phyloP scores from a whole-genome alignment of 1,139 yeast genomes.

The Candida pseudoviswanathii region DNA sequence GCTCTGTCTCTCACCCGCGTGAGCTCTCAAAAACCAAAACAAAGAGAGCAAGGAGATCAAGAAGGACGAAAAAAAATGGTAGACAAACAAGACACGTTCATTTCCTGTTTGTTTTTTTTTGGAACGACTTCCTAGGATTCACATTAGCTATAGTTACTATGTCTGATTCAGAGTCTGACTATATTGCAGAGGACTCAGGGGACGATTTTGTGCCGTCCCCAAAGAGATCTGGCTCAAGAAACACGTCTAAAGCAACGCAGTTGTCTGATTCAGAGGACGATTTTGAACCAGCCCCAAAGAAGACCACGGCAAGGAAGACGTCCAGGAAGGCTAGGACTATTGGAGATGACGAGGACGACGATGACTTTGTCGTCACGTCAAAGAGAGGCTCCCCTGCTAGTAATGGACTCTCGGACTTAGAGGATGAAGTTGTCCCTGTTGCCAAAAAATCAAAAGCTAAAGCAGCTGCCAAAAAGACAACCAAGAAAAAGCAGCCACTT shows the following conservation, averaged over 20 bases:
- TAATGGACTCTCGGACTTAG: slow-evolving; percentile 17
- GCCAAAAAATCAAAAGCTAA: too few species aligned
- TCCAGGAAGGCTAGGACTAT: neutral
- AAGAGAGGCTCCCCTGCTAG: neutral
- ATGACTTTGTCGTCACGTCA: neutral
- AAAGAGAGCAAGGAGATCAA: neutral
- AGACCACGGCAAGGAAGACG: slow-evolving; percentile 4
- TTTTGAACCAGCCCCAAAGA: neutral
- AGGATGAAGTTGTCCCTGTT: slow-evolving; percentile 16
- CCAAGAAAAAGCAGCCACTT: slow-evolving; percentile 21
- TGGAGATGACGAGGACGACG: neutral
- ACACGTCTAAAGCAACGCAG: slow-evolving; percentile 9
- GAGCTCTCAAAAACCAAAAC: neutral
- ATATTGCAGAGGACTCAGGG: slow-evolving; percentile 15
- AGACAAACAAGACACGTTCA: neutral
- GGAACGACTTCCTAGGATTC: neutral
- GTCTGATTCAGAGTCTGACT: slow-evolving; percentile 19
- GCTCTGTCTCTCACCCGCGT: neutral
- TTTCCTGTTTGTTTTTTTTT: neutral
- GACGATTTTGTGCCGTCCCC: slow-evolving; percentile 19
- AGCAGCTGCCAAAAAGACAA: slow-evolving; percentile 9
- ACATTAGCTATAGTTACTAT: neutral
- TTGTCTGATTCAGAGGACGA: slow-evolving; percentile 23
- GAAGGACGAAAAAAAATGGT: neutral
- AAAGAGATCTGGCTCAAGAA: slow-evolving; percentile 10